Evolutionary conservation across 495 filamentous ascomycete species (phyloP), one percentile per base, ranked within the genome.

Genomic region (Penicillium canescens): DNA sequence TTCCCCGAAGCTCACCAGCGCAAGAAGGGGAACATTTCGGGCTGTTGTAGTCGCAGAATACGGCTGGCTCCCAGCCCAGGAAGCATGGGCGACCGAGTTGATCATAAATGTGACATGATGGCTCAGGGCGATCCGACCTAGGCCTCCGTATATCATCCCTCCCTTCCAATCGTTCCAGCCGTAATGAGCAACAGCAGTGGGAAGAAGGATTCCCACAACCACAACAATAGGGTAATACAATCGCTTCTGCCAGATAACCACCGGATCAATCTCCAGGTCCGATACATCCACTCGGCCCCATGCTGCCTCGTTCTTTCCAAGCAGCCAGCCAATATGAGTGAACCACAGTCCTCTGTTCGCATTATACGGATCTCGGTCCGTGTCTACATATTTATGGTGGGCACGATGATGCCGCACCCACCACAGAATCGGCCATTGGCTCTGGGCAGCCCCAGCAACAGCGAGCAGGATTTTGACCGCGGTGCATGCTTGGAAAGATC

Each of bases 101-200:
- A 71, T 61, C 36, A 65, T 66, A 42, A 69, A 71, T 12, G 61
- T 67, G 20, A 60, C 51, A 42, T 71, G 66, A 28, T 61, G 55
- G 13, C 57, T 56, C 20, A 68, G 43, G 39, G 59, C 61, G 18
- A 63, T 43, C 5, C 65, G 53, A 10, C 59, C 24, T 5, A 66
- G 48, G 1, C 65, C 65, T 12, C 60, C 59, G 31, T 68, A 69
- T 11, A 67, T 35, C 0, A 68, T 45, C 10, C 66, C 66, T 23
- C 67, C 68, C n/a, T 46, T 14, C 50, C 52, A 62, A 51, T 71
- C 68, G 33, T 53, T 52, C 68, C 68, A 71, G 18, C 57, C 51
- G 34, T 60, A 36, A 24, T 65, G 61, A 13, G 66, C 58, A 20
- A 71, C 52, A 3, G 55, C 9, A 1, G 16, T 45, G 4, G 68